phyloP scores from a whole-genome alignment of 73 alveolate species.

The Tetrahymena borealis region DNA sequence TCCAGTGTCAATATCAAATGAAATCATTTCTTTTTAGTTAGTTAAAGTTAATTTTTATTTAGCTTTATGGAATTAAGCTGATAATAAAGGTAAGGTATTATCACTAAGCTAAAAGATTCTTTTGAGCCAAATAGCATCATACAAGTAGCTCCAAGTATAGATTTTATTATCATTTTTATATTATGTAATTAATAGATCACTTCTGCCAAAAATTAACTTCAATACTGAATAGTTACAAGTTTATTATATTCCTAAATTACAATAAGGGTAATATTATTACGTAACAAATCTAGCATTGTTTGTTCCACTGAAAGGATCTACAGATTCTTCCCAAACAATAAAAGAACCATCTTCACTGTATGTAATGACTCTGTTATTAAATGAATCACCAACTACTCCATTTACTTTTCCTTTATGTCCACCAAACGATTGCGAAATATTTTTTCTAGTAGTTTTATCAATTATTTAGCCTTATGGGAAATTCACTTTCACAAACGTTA shows the following conservation, averaged over 20 bases:
- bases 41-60: background rate
- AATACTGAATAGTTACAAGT: background rate
- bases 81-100: background rate
- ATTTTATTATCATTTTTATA: background rate
- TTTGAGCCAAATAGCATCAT: background rate
- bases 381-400: background rate
- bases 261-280: background rate
- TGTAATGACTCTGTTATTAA: background rate
- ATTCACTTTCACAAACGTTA: too few relatives aligned
- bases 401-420: background rate
- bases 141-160: background rate
- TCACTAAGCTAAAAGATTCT: background rate
- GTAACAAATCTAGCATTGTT: background rate
- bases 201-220: background rate
- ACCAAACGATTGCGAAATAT: background rate
- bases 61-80: background rate
- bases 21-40: background rate
- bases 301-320: background rate
- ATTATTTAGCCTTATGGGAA: too few relatives aligned
- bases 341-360: background rate
- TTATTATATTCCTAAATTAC: background rate
- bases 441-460: too few relatives aligned
- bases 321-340: background rate
- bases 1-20: too few relatives aligned
- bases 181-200: background rate